Percentiles rank a stretch among this genome's conserved stretches.
Conservation (phyloP, 2,329 filamentous ascomycete genomes). For the Colletotrichum lini region DNA sequence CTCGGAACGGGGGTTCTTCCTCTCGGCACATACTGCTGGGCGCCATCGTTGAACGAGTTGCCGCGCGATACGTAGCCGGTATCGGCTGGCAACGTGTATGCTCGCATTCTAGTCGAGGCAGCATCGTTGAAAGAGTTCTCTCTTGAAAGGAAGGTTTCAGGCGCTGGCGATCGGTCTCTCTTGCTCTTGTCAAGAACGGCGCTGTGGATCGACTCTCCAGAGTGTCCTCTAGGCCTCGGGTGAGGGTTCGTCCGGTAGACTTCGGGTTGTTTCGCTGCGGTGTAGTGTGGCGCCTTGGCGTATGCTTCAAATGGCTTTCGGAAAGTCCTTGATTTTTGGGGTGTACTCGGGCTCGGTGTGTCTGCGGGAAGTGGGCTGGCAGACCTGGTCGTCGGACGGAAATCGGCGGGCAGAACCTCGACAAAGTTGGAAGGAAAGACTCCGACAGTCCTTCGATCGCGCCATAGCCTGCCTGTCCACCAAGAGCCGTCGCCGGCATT, state of each 20-base stretch:
- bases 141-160: conserved; percentile 40
- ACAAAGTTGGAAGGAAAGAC: conserved; percentile 99
- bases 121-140: conserved; percentile 41
- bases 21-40: conserved; percentile 38
- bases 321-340: conserved; percentile 74
- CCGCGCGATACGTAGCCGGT: conserved; percentile 40
- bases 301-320: conserved; percentile 79
- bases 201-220: conserved; percentile 54
- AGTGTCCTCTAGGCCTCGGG: conserved; percentile 57
- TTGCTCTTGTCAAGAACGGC: conserved; percentile 23
- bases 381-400: conserved; percentile 79
- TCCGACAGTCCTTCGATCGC: conserved; percentile 91
- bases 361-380: conserved; percentile 72
- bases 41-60: conserved; percentile 41
- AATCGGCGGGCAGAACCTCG: conserved; percentile 86
- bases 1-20: conserved; percentile 34
- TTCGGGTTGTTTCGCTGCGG: conserved; percentile 73
- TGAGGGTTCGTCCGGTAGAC: conserved; percentile 64
- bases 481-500: conserved; percentile 98
- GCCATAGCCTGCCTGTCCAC: conserved; percentile 95
- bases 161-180: conserved; percentile 42
- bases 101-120: conserved; percentile 42
- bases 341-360: conserved; percentile 68
- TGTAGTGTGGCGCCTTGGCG: conserved; percentile 76
- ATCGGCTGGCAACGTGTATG: conserved; percentile 36